phyloP scores from a whole-genome alignment of 805 yeast species.

The Teunomyces funiuensis region DNA sequence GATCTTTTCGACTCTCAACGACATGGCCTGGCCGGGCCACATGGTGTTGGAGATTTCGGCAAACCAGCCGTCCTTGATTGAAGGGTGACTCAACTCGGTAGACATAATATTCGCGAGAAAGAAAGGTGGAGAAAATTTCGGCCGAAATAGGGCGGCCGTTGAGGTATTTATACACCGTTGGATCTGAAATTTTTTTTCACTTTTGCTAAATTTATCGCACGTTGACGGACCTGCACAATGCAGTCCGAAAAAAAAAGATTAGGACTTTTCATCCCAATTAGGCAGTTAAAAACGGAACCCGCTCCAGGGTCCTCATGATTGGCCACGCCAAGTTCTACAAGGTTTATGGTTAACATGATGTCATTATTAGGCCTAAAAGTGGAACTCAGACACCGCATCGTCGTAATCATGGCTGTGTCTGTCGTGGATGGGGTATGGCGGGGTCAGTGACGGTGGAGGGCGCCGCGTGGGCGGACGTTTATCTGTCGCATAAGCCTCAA shows the following conservation, averaged over 20 bases:
- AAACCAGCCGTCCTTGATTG: slow-evolving; percentile 89
- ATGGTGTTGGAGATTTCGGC: slow-evolving; percentile 90
- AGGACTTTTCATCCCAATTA: not conserved
- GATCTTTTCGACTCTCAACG: slow-evolving; percentile 81
- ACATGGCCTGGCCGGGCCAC: slow-evolving; percentile 99
- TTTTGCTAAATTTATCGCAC: not conserved
- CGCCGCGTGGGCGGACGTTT: not conserved
- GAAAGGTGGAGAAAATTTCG: not conserved
- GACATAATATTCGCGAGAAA: slow-evolving; percentile 3
- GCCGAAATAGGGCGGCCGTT: not conserved
- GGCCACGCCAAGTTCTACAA: too few relatives aligned
- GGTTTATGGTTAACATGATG: not conserved
- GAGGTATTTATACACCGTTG: slow-evolving; percentile 8
- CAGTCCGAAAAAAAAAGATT: not conserved
- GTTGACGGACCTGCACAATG: not conserved
- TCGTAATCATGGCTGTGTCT: not conserved
- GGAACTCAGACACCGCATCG: slow-evolving; percentile 2
- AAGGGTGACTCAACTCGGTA: slow-evolving; percentile 48
- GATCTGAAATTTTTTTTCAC: not conserved
- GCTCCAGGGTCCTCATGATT: too few relatives aligned
- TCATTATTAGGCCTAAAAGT: not conserved
- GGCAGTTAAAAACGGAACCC: not conserved
- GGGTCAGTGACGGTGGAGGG: slow-evolving; percentile 1
- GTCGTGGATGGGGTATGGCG: not conserved
- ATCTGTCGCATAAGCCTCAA: slow-evolving; percentile 2